Conservation (phyloP, 2,329 filamentous ascomycete genomes). For the Fusarium transvaalense region DNA sequence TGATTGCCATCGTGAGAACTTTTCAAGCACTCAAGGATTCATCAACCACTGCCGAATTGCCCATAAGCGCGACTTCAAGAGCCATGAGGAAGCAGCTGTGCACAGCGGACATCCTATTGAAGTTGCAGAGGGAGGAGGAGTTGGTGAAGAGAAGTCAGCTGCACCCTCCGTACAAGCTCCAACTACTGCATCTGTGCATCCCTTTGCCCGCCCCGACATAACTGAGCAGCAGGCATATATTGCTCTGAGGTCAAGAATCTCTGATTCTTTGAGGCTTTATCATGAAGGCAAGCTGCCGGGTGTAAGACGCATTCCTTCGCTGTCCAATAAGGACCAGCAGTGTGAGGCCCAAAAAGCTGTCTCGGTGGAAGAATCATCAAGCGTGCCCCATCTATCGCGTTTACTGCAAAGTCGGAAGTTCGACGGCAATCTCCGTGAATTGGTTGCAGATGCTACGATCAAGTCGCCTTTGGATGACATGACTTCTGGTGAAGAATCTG, state of each 20-base stretch:
- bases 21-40: conserved; percentile 97
- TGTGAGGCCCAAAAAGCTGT: conserved; percentile 28
- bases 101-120: conserved; percentile 88
- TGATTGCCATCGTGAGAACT: conserved; percentile 90
- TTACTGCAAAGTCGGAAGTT: conserved; percentile 73
- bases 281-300: conserved; percentile 65
- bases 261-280: conserved; percentile 66
- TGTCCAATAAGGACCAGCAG: conserved; percentile 21
- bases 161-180: conserved; percentile 22
- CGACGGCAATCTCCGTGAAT: conserved; percentile 68
- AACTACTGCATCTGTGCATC: conserved; percentile 50
- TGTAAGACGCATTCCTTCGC: conserved; percentile 60
- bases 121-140: conserved; percentile 37
- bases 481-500: conserved; percentile 67
- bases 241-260: conserved; percentile 65
- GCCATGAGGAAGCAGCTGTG: conserved; percentile 92
- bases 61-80: conserved; percentile 93
- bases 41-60: conserved; percentile 99
- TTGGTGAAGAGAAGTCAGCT: conserved; percentile 47
- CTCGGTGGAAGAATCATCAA: conserved; percentile 66
- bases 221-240: conserved; percentile 65
- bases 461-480: conserved; percentile 64
- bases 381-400: conserved; percentile 75
- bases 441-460: conserved; percentile 71
- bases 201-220: conserved; percentile 59